A percentile compares a stretch with the other conserved stretches of the same genome.
phyloP scores from a whole-genome alignment of 1,284 basidiomycete genomes.

The Neonothopanus nambi region DNA sequence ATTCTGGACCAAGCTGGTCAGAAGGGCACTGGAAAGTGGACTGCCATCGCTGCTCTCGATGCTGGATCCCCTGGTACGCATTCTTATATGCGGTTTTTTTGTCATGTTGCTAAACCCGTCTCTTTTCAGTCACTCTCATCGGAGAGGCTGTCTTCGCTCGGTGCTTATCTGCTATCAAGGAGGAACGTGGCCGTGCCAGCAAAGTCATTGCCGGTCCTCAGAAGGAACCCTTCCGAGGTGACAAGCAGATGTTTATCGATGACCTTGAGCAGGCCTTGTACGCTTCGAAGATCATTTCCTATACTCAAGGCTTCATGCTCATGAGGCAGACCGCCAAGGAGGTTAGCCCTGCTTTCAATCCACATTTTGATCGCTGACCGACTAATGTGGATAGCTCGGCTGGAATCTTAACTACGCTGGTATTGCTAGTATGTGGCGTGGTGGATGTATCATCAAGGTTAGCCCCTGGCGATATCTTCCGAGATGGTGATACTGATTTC shows the following conservation, averaged over 20 bases:
- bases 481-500: not conserved
- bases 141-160: conserved; percentile 99
- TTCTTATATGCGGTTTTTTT: conserved; percentile 7
- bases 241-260: conserved; percentile 99
- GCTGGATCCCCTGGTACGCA: conserved; percentile 86
- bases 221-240: conserved; percentile 92
- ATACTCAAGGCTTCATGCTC: conserved; percentile 99
- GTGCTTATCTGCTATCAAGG: conserved; percentile 96
- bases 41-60: conserved; percentile 96
- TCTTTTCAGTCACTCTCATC: conserved; percentile 86
- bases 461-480: conserved; percentile 3
- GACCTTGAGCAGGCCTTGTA: conserved; percentile 99
- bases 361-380: not conserved
- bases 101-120: conserved; percentile 19
- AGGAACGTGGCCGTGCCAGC: conserved; percentile 94
- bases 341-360: conserved; percentile 43
- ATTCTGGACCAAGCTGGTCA: conserved; percentile 97
- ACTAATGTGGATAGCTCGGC: conserved; percentile 44
- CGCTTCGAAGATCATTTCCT: conserved; percentile 98
- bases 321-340: conserved; percentile 98
- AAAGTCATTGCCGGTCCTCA: conserved; percentile 89
- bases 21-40: conserved; percentile 99
- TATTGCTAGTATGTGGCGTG: conserved; percentile 99
- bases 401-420: conserved; percentile 95
- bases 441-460: conserved; percentile 98